Conservation (phyloP, 78 protist genomes). For the Planoprotostelium fungivorum region DNA sequence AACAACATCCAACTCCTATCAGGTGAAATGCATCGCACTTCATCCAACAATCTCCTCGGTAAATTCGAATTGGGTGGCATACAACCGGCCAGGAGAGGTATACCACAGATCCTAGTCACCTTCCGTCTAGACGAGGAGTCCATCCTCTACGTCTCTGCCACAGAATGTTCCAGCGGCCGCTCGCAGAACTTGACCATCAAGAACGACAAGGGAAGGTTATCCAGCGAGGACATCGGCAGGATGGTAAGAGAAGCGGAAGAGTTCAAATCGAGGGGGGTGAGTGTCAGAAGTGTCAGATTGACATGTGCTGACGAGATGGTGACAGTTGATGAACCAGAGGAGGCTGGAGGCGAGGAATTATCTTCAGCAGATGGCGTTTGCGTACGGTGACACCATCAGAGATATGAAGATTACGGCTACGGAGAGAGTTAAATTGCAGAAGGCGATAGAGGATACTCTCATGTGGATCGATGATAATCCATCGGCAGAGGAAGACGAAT, state of each 20-base stretch:
- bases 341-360: neutral
- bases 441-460: constrained; percentile 57
- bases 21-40: constrained; percentile 89
- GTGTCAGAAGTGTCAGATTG: constrained; percentile 9
- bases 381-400: neutral
- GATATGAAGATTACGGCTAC: neutral
- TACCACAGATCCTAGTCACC: constrained; percentile 95
- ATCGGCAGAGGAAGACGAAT: constrained; percentile 81
- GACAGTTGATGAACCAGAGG: neutral
- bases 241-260: constrained; percentile 94
- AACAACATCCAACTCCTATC: no score
- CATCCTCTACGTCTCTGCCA: constrained; percentile 91
- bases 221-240: constrained; percentile 86
- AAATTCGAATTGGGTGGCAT: constrained; percentile 86
- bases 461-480: constrained; percentile 72
- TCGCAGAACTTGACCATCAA: constrained; percentile 87
- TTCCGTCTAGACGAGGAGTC: constrained; percentile 93
- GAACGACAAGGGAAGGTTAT: constrained; percentile 90
- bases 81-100: constrained; percentile 93
- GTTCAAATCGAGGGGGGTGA: constrained; percentile 60
- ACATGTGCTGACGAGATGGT: neutral
- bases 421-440: constrained; percentile 11
- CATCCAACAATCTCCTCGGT: constrained; percentile 92
- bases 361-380: neutral
- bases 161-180: constrained; percentile 89